These are phyloP conservation scores for Terfezia boudieri DNA, from an alignment of 495 filamentous ascomycete genomes.

Conservation along the genomic window DNA sequence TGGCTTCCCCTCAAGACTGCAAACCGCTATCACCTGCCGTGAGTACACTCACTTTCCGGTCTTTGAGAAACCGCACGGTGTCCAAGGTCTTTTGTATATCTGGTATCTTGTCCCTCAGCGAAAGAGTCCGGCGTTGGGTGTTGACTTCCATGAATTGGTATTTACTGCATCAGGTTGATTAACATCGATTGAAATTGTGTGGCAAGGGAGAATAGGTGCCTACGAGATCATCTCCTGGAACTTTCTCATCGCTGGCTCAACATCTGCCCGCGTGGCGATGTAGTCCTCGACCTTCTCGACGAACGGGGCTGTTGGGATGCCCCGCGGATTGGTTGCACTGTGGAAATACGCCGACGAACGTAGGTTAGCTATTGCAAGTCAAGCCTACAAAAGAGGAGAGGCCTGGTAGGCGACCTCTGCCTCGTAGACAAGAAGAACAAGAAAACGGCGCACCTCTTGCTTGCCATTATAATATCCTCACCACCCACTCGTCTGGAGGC, in stretches of 20 bases:
- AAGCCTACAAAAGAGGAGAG: not conserved
- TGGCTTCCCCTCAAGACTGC: not conserved
- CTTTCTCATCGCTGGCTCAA: constrained; percentile 68
- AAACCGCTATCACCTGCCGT: not conserved
- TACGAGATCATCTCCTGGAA: constrained; percentile 99
- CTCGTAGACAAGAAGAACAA: too few relatives aligned
- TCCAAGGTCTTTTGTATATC: constrained; percentile 97
- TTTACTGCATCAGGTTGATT: constrained; percentile 32
- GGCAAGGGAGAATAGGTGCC: constrained; percentile 13
- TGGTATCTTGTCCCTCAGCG: constrained; percentile 82
- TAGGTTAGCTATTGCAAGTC: constrained; percentile 15
- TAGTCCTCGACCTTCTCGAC: constrained; percentile 94
- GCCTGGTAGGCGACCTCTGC: too few relatives aligned
- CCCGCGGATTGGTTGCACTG: constrained; percentile 53
- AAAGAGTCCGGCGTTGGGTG: constrained; percentile 56
- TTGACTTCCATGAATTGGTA: constrained; percentile 99
- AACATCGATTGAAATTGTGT: constrained; percentile 3
- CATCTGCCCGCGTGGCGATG: constrained; percentile 62
- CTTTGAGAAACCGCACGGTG: constrained; percentile 63
- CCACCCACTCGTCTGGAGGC: too few relatives aligned
- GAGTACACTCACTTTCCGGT: constrained; percentile 30
- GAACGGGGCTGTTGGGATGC: constrained; percentile 86
- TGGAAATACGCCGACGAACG: constrained; percentile 16
- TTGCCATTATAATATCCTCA: too few relatives aligned
- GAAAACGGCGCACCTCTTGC: too few relatives aligned